phyloP scores from a whole-genome alignment of 305 asterid genomes.

The Lippia alba region DNA sequence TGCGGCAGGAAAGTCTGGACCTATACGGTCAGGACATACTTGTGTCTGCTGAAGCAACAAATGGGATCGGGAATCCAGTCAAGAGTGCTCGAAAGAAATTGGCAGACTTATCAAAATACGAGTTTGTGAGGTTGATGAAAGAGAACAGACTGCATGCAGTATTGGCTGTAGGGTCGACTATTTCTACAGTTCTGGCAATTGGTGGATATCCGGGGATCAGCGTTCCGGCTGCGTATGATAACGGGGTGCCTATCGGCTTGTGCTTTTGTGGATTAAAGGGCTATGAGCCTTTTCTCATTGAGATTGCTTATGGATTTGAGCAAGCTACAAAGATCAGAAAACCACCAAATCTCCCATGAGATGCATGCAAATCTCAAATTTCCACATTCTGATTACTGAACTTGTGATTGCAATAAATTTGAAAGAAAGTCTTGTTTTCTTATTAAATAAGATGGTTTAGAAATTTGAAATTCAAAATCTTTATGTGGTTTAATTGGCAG shows the following conservation, averaged over 20 bases:
- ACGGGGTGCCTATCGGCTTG: slow-evolving; percentile 49
- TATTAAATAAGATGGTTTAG: too few species aligned
- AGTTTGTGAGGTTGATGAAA: slow-evolving; percentile 49
- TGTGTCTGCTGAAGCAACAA: slow-evolving; percentile 51
- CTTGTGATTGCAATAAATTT: neutral
- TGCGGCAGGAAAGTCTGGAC: slow-evolving; percentile 47
- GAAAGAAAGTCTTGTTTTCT: too few species aligned
- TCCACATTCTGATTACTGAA: too few species aligned
- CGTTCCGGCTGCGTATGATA: slow-evolving; percentile 58
- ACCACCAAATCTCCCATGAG: slow-evolving; percentile 40
- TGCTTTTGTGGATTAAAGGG: slow-evolving; percentile 62
- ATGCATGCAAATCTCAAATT: too few species aligned
- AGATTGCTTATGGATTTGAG: slow-evolving; percentile 65
- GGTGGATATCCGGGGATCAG: slow-evolving; percentile 65
- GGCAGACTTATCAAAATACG: slow-evolving; percentile 26
- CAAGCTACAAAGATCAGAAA: slow-evolving; percentile 63
- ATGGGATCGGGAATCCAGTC: slow-evolving; percentile 45
- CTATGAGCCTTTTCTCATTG: slow-evolving; percentile 48
- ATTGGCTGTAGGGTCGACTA: slow-evolving; percentile 16
- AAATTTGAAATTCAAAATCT: too few species aligned
- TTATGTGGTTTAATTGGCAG: too few species aligned
- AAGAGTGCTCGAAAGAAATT: slow-evolving; percentile 36
- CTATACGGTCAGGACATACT: slow-evolving; percentile 45
- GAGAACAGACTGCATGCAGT: slow-evolving; percentile 50
- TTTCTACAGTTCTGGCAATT: slow-evolving; percentile 42